These are phyloP conservation scores for Brassica rapa DNA, from an alignment of 345 rosid genomes.

Conservation along the genomic window DNA sequence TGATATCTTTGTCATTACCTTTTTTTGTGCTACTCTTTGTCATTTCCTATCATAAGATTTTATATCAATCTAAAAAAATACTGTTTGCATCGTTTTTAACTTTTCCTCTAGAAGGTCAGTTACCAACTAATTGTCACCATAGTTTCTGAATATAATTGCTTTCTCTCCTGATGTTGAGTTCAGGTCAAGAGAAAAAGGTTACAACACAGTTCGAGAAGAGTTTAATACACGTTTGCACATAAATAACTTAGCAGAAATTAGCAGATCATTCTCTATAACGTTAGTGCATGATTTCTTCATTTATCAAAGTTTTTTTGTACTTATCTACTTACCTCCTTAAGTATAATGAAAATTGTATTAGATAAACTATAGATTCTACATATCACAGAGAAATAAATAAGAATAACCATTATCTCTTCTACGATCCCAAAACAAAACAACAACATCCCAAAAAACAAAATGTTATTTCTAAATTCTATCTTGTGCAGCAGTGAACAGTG, in stretches of 20 bases:
- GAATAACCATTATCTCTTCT: slow-evolving; percentile 35
- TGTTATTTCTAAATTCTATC: too few species aligned
- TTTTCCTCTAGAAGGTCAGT: too few species aligned
- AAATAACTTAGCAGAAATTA: slow-evolving; percentile 2
- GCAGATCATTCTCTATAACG: neutral
- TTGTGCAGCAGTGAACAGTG: neutral
- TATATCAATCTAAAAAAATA: too few species aligned
- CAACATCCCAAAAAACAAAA: neutral
- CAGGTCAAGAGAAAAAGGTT: too few species aligned
- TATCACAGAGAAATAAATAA: slow-evolving; percentile 15
- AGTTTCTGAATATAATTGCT: too few species aligned
- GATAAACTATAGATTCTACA: slow-evolving; percentile 31
- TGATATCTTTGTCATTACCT: too few species aligned
- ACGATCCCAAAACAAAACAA: neutral
- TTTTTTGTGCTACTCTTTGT: too few species aligned
- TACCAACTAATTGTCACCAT: too few species aligned
- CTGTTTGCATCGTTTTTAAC: too few species aligned
- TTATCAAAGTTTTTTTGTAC: neutral
- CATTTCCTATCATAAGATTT: too few species aligned
- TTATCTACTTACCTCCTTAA: neutral
- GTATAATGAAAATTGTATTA: slow-evolving; percentile 1
- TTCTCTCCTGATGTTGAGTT: too few species aligned
- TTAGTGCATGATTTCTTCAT: slow-evolving; percentile 12
- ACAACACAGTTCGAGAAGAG: neutral
- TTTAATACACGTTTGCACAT: neutral